Base-by-base conservation (phyloP, 441 rosid species). In the Metrosideros polymorpha region DNA sequence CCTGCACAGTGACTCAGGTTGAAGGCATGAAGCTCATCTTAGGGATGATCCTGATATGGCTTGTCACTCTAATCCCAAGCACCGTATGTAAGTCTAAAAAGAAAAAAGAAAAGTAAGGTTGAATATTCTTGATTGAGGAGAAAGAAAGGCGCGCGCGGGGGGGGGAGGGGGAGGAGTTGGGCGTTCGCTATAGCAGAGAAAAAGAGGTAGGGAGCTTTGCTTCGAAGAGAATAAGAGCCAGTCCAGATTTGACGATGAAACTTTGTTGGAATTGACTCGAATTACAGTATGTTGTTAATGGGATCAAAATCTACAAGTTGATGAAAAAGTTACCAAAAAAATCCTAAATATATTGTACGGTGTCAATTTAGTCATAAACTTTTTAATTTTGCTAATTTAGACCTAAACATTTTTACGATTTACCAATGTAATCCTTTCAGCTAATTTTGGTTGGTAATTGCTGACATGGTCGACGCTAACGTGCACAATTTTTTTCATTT, bases 1-100 rank as follows among this genome's bases (percentile, higher is more conserved):
- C 94, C 30, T 94, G 96, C 90, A 94, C 98, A 24, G 94, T 95
- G 79, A 95, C 98, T 9, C 97, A 95, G 90, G 98, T 95, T 9
- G 99, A 96, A 93, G 94, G 92, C 75, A 88, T 93, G 83, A 96
- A 95, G 91, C 96, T 94, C 82, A 91, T 94, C 0, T 56, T 92
- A 3, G 96, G 98, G 52, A 94, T 96, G 95, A 89, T 92, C 85
- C 82, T 92, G 8, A 92, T 95, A 86, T 95, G 98, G 99, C 85
- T 94, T 2, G 98, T 93, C 79, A 95, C 98, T 51, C 88, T 97
- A 83, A 92, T 95, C 52, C 99, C 99, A 47, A 94, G 95, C 90
- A 95, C 94, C 53, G 87, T 95, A 82, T 93, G 97, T n/a, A n/a
- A n/a, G n/a, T n/a, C n/a, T 24, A 9, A 54, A 54, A 24, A 52